These are phyloP conservation scores for Byssothecium circinans DNA, from an alignment of 2,329 filamentous ascomycete species.

Conservation along the genomic window DNA sequence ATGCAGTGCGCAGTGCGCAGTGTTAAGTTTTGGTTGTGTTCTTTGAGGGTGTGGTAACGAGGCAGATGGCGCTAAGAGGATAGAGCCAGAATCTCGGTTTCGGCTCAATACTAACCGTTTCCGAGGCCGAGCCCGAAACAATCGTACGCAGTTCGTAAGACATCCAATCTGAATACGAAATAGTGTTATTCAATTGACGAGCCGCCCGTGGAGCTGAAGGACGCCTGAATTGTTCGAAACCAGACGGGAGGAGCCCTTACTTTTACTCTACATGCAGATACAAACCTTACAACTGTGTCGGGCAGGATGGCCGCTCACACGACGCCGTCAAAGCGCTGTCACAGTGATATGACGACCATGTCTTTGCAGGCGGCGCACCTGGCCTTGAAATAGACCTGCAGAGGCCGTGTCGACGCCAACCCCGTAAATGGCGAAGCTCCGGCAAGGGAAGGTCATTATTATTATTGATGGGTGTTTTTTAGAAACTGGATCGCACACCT, in stretches of 20 bases:
- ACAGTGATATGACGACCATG: conserved; percentile 16
- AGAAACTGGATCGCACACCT: conserved; percentile 15
- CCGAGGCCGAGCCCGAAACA: conserved; percentile 29
- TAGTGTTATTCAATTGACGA: conserved; percentile 12
- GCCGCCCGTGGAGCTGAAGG: conserved; percentile 16
- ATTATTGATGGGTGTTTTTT: conserved; percentile 27
- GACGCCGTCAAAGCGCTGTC: conserved; percentile 24
- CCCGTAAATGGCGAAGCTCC: conserved; percentile 34
- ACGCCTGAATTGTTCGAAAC: too few species aligned
- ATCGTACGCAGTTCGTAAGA: conserved; percentile 21
- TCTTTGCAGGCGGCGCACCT: conserved; percentile 31
- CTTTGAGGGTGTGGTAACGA: conserved; percentile 21
- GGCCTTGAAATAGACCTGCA: conserved; percentile 23
- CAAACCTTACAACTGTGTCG: too few species aligned
- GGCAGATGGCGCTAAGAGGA: conserved; percentile 30
- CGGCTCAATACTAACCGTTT: conserved; percentile 18
- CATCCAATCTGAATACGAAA: conserved; percentile 20
- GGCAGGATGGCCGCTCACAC: conserved; percentile 20
- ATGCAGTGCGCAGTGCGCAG: conserved; percentile 28
- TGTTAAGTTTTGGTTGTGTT: conserved; percentile 25
- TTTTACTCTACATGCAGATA: conserved; percentile 16
- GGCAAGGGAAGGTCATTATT: conserved; percentile 33
- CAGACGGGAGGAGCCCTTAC: conserved; percentile 20
- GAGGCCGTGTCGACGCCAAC: conserved; percentile 20
- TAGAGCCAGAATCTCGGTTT: conserved; percentile 20